A percentile compares a stretch with the other conserved stretches of the same genome.
These are phyloP conservation scores for Aspergillus neoniger DNA, from an alignment of 2,329 filamentous ascomycete genomes.

Conservation along the genomic window DNA sequence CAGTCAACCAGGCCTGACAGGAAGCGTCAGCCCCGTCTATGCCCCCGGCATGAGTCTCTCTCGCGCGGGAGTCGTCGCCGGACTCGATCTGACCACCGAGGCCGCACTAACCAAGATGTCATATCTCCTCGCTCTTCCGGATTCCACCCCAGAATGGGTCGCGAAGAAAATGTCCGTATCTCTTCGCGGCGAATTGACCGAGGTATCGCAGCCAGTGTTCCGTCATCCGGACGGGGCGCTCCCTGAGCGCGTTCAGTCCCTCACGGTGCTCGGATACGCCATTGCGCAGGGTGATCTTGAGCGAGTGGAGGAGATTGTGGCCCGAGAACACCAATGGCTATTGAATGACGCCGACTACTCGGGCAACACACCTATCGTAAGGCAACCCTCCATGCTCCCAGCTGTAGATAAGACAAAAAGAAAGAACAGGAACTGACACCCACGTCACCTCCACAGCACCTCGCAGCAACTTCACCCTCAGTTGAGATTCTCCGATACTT, in stretches of 20 bases:
- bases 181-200: conserved; percentile 82
- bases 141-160: conserved; percentile 66
- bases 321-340: conserved; percentile 65
- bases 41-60: conserved; percentile 76
- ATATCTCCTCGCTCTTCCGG: conserved; percentile 73
- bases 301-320: conserved; percentile 67
- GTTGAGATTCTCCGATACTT: conserved; percentile 58
- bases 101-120: conserved; percentile 88
- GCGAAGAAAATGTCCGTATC: conserved; percentile 70
- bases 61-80: conserved; percentile 82
- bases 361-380: conserved; percentile 67
- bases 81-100: conserved; percentile 85
- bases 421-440: neutral
- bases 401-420: no score
- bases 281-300: conserved; percentile 70
- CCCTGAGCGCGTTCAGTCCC: conserved; percentile 62
- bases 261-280: conserved; percentile 77
- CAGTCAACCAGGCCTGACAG: conserved; percentile 52
- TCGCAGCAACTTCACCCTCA: conserved; percentile 59
- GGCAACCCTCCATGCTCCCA: conserved; percentile 10
- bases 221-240: conserved; percentile 67
- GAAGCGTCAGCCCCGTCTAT: conserved; percentile 76
- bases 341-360: conserved; percentile 78
- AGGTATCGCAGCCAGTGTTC: conserved; percentile 71
- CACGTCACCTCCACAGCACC: conserved; percentile 45